phyloP scores from a whole-genome alignment of 2,329 filamentous ascomycete species.

The Cordyceps fumosorosea region DNA sequence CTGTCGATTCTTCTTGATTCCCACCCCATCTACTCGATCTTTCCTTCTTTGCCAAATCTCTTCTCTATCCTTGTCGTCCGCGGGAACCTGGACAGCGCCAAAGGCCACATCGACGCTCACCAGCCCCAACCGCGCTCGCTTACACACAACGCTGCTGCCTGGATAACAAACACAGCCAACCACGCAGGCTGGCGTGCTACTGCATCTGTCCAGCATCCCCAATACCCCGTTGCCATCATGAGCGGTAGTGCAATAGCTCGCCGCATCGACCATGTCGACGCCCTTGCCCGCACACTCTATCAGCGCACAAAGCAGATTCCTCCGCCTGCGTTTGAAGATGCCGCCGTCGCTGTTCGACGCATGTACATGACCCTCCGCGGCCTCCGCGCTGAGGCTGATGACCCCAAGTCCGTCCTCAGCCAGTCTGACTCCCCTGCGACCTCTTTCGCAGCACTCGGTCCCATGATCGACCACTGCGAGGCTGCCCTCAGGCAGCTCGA shows the following conservation, averaged over 20 bases:
- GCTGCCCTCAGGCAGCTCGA: constrained; percentile 49
- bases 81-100: background rate
- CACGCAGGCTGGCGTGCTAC: background rate
- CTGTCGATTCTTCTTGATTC: background rate
- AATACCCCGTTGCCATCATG: background rate
- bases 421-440: constrained; percentile 25
- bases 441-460: constrained; percentile 40
- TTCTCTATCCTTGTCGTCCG: background rate
- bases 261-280: constrained; percentile 49
- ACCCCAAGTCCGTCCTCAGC: constrained; percentile 50
- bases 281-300: constrained; percentile 49
- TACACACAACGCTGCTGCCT: background rate
- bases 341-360: constrained; percentile 43
- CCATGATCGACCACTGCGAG: constrained; percentile 49
- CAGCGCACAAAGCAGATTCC: constrained; percentile 41
- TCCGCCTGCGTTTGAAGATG: constrained; percentile 41
- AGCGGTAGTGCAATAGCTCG: constrained; percentile 23
- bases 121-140: background rate
- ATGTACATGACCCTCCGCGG: constrained; percentile 52
- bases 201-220: background rate
- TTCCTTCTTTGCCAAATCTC: background rate
- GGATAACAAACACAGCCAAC: background rate
- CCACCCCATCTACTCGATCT: background rate
- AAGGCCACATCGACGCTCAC: background rate
- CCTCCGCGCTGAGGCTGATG: constrained; percentile 50